Conservation (phyloP, 345 rosid genomes). For the Populus pruinosa region DNA sequence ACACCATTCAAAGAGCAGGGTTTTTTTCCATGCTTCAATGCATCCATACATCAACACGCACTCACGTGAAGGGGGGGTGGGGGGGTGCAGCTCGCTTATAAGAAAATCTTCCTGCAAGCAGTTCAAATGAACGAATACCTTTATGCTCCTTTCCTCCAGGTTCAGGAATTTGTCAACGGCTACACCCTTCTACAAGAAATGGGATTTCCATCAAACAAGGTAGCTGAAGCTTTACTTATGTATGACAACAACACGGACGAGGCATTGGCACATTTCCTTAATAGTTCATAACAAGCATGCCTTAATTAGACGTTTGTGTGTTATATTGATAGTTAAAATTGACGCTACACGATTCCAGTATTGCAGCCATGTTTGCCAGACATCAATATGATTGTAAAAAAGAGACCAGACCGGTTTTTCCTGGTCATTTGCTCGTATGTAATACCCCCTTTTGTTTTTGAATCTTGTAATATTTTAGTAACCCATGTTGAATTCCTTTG, state of each 20-base stretch:
- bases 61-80: background rate
- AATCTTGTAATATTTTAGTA: background rate
- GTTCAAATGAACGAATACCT: background rate
- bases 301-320: background rate
- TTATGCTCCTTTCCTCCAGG: conserved; percentile 33
- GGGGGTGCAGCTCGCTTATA: background rate
- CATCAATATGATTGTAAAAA: background rate
- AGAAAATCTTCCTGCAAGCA: background rate
- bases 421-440: background rate
- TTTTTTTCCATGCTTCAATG: background rate
- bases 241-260: conserved; percentile 68
- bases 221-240: conserved; percentile 63
- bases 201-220: conserved; percentile 71
- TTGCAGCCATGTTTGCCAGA: background rate
- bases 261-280: conserved; percentile 56
- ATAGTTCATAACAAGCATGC: conserved; percentile 3
- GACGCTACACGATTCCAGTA: background rate
- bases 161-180: conserved; percentile 62
- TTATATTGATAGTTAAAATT: background rate
- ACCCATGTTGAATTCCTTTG: too few species aligned
- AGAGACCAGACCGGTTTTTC: background rate
- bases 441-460: background rate
- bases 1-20: background rate
- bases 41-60: too few species aligned
- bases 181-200: conserved; percentile 58